A percentile compares a stretch with the other conserved stretches of the same genome.
phyloP scores from a whole-genome alignment of 305 asterid species.

The Solanum hybrid region DNA sequence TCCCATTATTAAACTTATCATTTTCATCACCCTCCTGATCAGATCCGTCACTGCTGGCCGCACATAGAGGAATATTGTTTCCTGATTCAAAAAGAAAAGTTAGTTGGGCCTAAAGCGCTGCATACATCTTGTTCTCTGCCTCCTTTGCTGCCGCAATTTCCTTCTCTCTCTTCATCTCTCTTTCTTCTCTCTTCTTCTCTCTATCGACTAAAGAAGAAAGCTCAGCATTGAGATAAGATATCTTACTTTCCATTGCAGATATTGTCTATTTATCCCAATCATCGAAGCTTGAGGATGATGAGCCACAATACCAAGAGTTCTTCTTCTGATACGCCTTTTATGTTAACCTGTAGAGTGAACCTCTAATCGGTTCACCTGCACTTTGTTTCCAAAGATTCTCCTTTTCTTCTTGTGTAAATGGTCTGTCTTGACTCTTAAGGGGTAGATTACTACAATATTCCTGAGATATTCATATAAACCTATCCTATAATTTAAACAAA shows the following conservation, averaged over 20 bases:
- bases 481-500: background rate
- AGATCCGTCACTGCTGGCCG: background rate
- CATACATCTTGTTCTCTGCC: background rate
- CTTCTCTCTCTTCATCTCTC: background rate
- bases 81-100: background rate
- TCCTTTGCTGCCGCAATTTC: background rate
- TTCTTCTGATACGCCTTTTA: no score
- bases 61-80: background rate
- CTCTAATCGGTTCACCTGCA: background rate
- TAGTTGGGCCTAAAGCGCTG: background rate
- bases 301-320: background rate
- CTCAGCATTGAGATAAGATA: background rate
- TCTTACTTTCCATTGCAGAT: background rate
- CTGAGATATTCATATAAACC: background rate
- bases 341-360: background rate
- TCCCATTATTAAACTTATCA: background rate
- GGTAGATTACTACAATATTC: background rate
- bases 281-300: background rate
- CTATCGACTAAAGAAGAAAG: background rate
- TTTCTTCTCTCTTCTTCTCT: background rate
- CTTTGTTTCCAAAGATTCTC: background rate
- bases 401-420: background rate
- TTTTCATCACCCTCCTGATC: background rate
- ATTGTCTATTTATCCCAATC: background rate
- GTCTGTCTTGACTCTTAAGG: background rate